phyloP scores from a whole-genome alignment of 805 yeast species.

The Barnettozyma populi region DNA sequence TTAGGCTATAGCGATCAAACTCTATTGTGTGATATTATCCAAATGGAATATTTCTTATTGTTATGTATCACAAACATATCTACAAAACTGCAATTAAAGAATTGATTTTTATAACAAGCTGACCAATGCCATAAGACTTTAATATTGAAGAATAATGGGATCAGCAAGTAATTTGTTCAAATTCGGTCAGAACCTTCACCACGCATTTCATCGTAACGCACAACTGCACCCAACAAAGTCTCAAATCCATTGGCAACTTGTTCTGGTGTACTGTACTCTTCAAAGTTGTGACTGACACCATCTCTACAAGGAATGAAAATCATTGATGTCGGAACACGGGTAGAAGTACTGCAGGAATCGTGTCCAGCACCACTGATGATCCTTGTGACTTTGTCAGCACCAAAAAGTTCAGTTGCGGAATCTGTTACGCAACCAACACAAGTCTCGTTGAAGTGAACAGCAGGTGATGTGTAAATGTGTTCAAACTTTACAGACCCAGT shows the following conservation, averaged over 20 bases:
- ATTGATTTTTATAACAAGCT: not conserved
- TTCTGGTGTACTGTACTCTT: slow-evolving; percentile 60
- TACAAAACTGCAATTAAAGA: not conserved
- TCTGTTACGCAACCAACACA: slow-evolving; percentile 47
- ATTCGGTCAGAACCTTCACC: not conserved
- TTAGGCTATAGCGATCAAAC: not conserved
- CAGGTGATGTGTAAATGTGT: slow-evolving; percentile 44
- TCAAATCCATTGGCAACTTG: slow-evolving; percentile 56
- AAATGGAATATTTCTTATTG: not conserved
- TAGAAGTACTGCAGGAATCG: slow-evolving; percentile 57
- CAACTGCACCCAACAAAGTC: slow-evolving; percentile 47
- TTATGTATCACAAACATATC: not conserved
- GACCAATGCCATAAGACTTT: not conserved
- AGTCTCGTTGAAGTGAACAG: slow-evolving; percentile 49
- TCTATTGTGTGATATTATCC: not conserved
- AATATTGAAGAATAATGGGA: not conserved
- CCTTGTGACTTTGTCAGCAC: slow-evolving; percentile 36
- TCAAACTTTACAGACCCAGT: slow-evolving; percentile 36
- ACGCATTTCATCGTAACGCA: slow-evolving; percentile 31
- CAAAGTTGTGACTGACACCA: slow-evolving; percentile 64
- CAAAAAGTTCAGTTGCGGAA: slow-evolving; percentile 46
- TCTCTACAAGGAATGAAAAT: slow-evolving; percentile 64
- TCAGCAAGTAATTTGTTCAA: not conserved
- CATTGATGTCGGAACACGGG: slow-evolving; percentile 64
- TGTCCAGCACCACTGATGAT: slow-evolving; percentile 72